phyloP scores from a whole-genome alignment of 2,329 filamentous ascomycete genomes.

The Coniella vitis region DNA sequence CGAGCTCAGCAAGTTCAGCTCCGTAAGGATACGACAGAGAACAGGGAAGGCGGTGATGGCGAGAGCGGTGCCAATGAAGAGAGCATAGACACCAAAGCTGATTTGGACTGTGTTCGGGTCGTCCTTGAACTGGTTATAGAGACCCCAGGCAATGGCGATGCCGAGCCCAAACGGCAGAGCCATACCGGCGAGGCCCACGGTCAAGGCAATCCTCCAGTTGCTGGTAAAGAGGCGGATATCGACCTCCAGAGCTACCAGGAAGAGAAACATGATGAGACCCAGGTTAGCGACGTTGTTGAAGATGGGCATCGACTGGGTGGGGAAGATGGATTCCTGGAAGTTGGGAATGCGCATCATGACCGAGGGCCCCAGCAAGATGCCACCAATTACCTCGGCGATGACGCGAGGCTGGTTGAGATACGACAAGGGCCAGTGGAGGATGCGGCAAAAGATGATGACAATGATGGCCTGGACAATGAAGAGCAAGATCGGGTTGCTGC shows the following conservation, averaged over 20 bases:
- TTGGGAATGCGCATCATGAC: slow-evolving; percentile 81
- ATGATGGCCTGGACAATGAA: slow-evolving; percentile 66
- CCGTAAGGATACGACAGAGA: slow-evolving; percentile 85
- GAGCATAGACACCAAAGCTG: slow-evolving; percentile 48
- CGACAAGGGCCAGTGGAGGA: slow-evolving; percentile 65
- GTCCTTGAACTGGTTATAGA: slow-evolving; percentile 65
- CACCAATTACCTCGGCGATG: slow-evolving; percentile 73
- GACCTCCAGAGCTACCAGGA: slow-evolving; percentile 81
- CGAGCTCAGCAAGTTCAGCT: slow-evolving; percentile 77
- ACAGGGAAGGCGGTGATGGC: slow-evolving; percentile 91
- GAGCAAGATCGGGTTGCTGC: slow-evolving; percentile 58
- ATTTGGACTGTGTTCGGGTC: slow-evolving; percentile 35
- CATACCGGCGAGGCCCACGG: slow-evolving; percentile 75
- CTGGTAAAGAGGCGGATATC: slow-evolving; percentile 69
- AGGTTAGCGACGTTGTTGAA: slow-evolving; percentile 75
- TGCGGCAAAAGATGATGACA: slow-evolving; percentile 67
- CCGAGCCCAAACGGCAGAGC: slow-evolving; percentile 76
- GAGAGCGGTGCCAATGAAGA: slow-evolving; percentile 87
- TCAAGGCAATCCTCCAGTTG: slow-evolving; percentile 75
- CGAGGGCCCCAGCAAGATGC: slow-evolving; percentile 76
- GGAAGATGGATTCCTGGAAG: slow-evolving; percentile 73
- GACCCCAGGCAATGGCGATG: slow-evolving; percentile 70
- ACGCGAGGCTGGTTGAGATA: slow-evolving; percentile 68
- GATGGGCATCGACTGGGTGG: slow-evolving; percentile 64
- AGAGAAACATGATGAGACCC: slow-evolving; percentile 77